phyloP scores from a whole-genome alignment of 192 early-diverging fungal genomes.

The Coemansia reversa region DNA sequence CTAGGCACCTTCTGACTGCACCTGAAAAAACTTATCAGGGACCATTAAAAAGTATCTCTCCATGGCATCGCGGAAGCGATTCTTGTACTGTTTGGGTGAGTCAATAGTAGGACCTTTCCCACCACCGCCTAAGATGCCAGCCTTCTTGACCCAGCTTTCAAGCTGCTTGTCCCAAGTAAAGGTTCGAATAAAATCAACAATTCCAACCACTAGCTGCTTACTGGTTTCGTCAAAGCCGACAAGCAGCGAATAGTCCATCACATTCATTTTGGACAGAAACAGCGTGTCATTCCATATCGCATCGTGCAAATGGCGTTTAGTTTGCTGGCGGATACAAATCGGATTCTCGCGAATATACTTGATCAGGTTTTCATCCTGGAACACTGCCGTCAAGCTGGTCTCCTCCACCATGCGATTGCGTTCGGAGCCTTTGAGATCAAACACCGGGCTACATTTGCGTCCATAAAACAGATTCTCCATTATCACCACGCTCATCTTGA shows the following conservation, averaged over 20 bases:
- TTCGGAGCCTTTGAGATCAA: slow-evolving; percentile 93
- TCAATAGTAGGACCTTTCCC: slow-evolving; percentile 94
- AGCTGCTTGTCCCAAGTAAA: slow-evolving; percentile 99
- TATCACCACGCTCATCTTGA: slow-evolving; percentile 88
- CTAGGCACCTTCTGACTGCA: not conserved
- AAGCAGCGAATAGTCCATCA: slow-evolving; percentile 97
- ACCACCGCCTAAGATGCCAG: slow-evolving; percentile 86
- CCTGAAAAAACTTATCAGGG: slow-evolving; percentile 61
- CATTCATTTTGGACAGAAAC: slow-evolving; percentile 89
- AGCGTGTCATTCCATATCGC: slow-evolving; percentile 93
- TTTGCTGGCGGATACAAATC: slow-evolving; percentile 86
- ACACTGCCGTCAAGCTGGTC: slow-evolving; percentile 82
- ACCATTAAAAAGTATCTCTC: slow-evolving; percentile 86
- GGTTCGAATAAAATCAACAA: slow-evolving; percentile 97
- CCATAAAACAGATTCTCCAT: slow-evolving; percentile 96
- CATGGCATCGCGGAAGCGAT: slow-evolving; percentile 94
- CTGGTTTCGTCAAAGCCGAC: slow-evolving; percentile 88
- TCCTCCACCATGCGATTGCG: slow-evolving; percentile 91
- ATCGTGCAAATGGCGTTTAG: slow-evolving; percentile 78
- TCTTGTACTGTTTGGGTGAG: slow-evolving; percentile 89
- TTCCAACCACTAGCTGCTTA: slow-evolving; percentile 92
- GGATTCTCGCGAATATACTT: slow-evolving; percentile 75
- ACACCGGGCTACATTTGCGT: slow-evolving; percentile 73
- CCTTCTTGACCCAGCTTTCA: slow-evolving; percentile 97
- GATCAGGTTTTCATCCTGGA: slow-evolving; percentile 92